Conservation (phyloP, 495 filamentous ascomycete species). For the Talaromyces stipitatus region DNA sequence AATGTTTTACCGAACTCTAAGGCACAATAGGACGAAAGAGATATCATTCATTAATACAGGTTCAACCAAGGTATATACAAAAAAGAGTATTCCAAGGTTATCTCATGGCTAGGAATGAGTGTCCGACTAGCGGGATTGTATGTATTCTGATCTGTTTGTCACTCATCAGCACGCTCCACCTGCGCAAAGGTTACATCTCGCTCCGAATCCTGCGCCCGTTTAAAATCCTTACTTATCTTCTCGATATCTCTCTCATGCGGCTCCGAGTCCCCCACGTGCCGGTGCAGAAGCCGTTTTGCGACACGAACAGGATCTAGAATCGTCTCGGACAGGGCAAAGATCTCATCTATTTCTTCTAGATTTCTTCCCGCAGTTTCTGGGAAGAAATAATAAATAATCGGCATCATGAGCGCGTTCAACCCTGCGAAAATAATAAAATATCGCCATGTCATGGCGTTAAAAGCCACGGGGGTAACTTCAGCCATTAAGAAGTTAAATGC, state of each 20-base stretch:
- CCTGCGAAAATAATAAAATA: constrained; percentile 17
- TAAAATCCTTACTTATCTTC: neutral
- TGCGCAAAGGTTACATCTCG: too few species aligned
- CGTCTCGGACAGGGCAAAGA: constrained; percentile 27
- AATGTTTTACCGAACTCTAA: too few species aligned
- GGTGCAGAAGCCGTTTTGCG: constrained; percentile 18
- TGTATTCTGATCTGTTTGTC: too few species aligned
- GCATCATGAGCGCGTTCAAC: constrained; percentile 9
- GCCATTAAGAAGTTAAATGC: constrained; percentile 18
- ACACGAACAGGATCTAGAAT: constrained; percentile 22
- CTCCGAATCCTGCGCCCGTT: neutral
- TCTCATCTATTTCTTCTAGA: constrained; percentile 50
- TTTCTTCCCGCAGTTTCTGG: constrained; percentile 47
- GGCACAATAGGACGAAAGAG: too few species aligned
- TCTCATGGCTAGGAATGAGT: too few species aligned
- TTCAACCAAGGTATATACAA: too few species aligned
- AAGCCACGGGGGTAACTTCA: constrained; percentile 16
- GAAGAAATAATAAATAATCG: constrained; percentile 40
- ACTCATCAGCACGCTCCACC: too few species aligned
- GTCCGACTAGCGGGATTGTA: too few species aligned
- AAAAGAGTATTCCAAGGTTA: too few species aligned
- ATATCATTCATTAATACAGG: too few species aligned
- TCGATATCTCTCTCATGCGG: neutral
- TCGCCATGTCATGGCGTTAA: constrained; percentile 10
- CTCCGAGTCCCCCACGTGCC: constrained; percentile 6